Percentiles rank a stretch among this genome's conserved stretches.
Conservation (phyloP, 2,329 filamentous ascomycete genomes). For the Penicillium brasilianum region DNA sequence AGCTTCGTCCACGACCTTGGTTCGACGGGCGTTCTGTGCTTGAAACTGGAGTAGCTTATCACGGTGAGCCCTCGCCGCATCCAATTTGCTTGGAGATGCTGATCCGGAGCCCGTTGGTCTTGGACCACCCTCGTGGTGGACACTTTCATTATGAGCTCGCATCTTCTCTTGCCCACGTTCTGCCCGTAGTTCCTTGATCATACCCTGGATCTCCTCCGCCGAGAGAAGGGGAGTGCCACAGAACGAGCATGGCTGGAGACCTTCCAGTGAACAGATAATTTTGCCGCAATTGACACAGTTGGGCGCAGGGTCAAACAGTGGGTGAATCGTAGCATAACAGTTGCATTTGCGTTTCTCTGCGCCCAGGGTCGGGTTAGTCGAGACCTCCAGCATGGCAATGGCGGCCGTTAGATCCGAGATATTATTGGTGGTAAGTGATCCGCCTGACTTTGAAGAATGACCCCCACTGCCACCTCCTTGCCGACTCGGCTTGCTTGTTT, state of each 20-base stretch:
- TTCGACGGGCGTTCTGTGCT: constrained; percentile 81
- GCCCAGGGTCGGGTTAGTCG: constrained; percentile 77
- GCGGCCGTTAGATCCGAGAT: constrained; percentile 69
- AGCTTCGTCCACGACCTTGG: constrained; percentile 85
- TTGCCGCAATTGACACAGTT: constrained; percentile 94
- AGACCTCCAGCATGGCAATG: constrained; percentile 87
- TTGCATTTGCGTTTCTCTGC: constrained; percentile 74
- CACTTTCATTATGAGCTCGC: constrained; percentile 71
- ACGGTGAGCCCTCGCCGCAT: constrained; percentile 75
- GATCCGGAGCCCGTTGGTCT: constrained; percentile 25
- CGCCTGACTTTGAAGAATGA: constrained; percentile 57
- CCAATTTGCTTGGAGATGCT: constrained; percentile 59
- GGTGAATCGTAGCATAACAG: constrained; percentile 86
- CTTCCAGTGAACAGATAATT: constrained; percentile 92
- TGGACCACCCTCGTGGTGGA: constrained; percentile 45
- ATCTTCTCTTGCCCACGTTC: constrained; percentile 88
- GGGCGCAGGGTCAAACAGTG: constrained; percentile 85
- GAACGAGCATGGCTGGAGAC: constrained; percentile 90
- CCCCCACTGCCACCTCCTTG: constrained; percentile 66
- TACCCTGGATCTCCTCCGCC: constrained; percentile 75
- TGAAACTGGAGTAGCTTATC: constrained; percentile 83
- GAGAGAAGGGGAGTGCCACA: constrained; percentile 78
- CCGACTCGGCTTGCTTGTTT: constrained; percentile 69
- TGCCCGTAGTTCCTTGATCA: constrained; percentile 81
- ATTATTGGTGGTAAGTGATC: constrained; percentile 52